Evolutionary conservation across 2,329 filamentous ascomycete species (phyloP).

Genomic region (Magnaporthiopsis incrustans): DNA sequence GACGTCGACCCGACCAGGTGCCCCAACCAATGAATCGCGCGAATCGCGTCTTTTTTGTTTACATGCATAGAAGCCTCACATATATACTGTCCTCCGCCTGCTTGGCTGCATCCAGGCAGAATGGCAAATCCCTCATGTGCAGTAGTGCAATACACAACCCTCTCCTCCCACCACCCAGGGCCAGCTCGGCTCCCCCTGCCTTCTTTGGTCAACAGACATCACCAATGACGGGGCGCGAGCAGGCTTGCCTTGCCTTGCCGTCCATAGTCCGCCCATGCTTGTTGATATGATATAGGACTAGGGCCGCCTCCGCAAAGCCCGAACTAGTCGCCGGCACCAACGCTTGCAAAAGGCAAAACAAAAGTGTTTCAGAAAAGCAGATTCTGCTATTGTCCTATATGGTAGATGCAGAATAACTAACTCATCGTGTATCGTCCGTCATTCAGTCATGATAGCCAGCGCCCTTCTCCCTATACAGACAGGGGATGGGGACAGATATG

Average conservation of each 20-base stretch:
- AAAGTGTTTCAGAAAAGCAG: background rate
- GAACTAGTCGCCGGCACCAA: no score
- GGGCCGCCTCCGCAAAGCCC: no score
- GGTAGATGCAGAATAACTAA: conserved; percentile 2
- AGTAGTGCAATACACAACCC: background rate
- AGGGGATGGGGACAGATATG: background rate
- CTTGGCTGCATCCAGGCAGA: background rate
- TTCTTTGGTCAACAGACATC: background rate
- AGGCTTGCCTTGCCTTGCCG: no score
- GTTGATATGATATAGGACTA: background rate
- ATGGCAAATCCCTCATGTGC: no score
- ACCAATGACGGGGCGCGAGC: background rate
- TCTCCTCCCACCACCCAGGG: background rate
- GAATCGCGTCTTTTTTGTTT: background rate
- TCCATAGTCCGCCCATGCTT: background rate
- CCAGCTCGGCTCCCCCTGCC: background rate
- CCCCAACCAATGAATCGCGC: background rate
- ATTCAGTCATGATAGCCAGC: conserved; percentile 6
- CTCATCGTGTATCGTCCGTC: conserved; percentile 7
- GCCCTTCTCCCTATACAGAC: background rate
- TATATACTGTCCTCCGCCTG: no score
- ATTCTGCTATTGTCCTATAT: background rate
- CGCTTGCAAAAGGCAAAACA: background rate
- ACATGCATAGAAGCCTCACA: no score
- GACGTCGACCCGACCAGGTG: background rate